A percentile compares a stretch with the other conserved stretches of the same genome.
These are phyloP conservation scores for Rhodotorula sphaerocarpa DNA, from an alignment of 768 basidiomycete genomes.

Conservation along the genomic window DNA sequence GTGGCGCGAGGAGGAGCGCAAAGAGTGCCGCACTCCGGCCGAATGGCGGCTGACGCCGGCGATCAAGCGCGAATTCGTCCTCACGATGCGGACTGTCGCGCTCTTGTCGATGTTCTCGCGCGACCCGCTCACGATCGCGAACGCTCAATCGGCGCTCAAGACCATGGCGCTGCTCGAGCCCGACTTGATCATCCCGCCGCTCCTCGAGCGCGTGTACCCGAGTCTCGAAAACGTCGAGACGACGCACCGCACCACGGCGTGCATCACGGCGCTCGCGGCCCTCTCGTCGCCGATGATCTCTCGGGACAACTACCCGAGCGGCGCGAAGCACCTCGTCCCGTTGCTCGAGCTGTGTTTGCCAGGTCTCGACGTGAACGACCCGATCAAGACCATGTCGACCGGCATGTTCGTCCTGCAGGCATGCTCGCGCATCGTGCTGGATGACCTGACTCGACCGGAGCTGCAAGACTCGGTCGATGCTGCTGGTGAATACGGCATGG, in stretches of 20 bases:
- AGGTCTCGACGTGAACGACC: slow-evolving; percentile 65
- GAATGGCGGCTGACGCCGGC: slow-evolving; percentile 64
- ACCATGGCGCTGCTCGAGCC: slow-evolving; percentile 71
- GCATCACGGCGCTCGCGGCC: slow-evolving; percentile 74
- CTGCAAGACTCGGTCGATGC: slow-evolving; percentile 7
- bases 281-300: slow-evolving; percentile 73
- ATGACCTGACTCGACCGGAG: slow-evolving; percentile 37
- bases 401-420: slow-evolving; percentile 39
- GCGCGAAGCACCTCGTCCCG: slow-evolving; percentile 70
- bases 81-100: slow-evolving; percentile 68
- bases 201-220: slow-evolving; percentile 74
- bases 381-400: slow-evolving; percentile 40
- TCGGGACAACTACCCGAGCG: slow-evolving; percentile 66
- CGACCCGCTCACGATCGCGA: slow-evolving; percentile 61
- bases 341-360: slow-evolving; percentile 74
- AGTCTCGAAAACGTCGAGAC: slow-evolving; percentile 82
- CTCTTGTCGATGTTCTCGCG: slow-evolving; percentile 83
- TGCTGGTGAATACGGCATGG: slow-evolving; percentile 18
- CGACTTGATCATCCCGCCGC: slow-evolving; percentile 68
- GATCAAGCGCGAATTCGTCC: slow-evolving; percentile 78
- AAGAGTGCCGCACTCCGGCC: slow-evolving; percentile 72
- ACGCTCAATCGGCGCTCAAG: slow-evolving; percentile 71
- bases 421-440: slow-evolving; percentile 35
- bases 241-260: slow-evolving; percentile 76
- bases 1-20: slow-evolving; percentile 59